phyloP scores from a whole-genome alignment of 1,139 yeast genomes.

The Debaryomyces udenii region DNA sequence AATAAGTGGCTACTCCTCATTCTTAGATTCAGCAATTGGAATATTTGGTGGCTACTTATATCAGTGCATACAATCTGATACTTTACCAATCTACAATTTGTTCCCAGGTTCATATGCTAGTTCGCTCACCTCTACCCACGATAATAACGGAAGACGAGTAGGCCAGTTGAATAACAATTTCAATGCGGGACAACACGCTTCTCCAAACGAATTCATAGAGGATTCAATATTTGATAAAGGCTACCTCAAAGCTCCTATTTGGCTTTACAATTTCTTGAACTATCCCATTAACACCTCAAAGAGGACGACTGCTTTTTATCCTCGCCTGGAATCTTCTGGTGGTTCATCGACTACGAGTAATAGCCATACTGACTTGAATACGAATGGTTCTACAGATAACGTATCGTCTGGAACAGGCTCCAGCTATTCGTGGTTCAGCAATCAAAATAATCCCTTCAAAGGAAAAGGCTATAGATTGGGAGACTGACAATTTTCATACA shows the following conservation, averaged over 20 bases:
- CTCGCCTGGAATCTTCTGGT: slow-evolving; percentile 8
- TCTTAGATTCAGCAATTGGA: slow-evolving; percentile 50
- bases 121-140: slow-evolving; percentile 13
- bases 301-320: slow-evolving; percentile 36
- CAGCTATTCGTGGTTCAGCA: slow-evolving; percentile 22
- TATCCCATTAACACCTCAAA: slow-evolving; percentile 33
- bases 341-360: neutral
- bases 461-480: slow-evolving; percentile 45
- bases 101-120: slow-evolving; percentile 47
- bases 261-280: slow-evolving; percentile 35
- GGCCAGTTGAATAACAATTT: slow-evolving; percentile 25
- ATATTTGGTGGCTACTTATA: slow-evolving; percentile 59
- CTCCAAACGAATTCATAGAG: slow-evolving; percentile 24
- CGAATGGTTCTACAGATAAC: slow-evolving; percentile 5
- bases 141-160: slow-evolving; percentile 32
- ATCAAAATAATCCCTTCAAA: slow-evolving; percentile 22
- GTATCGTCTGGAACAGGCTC: slow-evolving; percentile 9
- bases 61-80: slow-evolving; percentile 59
- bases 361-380: slow-evolving; percentile 1
- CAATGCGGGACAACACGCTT: slow-evolving; percentile 11
- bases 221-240: slow-evolving; percentile 48
- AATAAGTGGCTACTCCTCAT: slow-evolving; percentile 41
- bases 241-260: slow-evolving; percentile 45
- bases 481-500: slow-evolving; percentile 15
- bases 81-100: slow-evolving; percentile 49